Evolutionary conservation across 192 early-diverging fungal species (phyloP).

Genomic region (Mortierella hygrophila): DNA sequence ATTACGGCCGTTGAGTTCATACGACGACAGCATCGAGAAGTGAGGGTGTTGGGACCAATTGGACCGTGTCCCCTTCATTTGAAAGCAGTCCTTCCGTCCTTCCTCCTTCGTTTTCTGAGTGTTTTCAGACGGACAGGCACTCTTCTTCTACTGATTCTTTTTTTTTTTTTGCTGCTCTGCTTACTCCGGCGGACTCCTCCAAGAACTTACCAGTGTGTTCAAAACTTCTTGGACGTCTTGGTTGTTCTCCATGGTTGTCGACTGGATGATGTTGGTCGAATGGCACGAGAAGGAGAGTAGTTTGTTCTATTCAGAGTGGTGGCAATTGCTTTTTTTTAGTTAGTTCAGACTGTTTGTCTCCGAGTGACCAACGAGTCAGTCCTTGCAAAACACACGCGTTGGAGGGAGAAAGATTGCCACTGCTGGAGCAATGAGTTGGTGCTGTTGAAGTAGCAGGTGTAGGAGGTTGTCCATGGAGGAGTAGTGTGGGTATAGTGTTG

Average conservation of each 20-base stretch:
- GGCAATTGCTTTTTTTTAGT: neutral
- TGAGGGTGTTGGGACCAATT: constrained; percentile 9
- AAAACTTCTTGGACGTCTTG: constrained; percentile 39
- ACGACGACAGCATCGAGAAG: no score
- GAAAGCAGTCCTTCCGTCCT: constrained; percentile 1
- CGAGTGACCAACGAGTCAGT: neutral
- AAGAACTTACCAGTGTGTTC: constrained; percentile 31
- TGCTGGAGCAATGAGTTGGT: neutral
- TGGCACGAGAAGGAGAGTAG: neutral
- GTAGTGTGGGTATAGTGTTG: neutral
- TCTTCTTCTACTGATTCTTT: neutral
- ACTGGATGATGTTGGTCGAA: constrained; percentile 11
- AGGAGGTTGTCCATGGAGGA: neutral
- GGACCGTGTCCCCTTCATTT: constrained; percentile 2
- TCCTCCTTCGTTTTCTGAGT: neutral
- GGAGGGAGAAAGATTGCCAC: neutral
- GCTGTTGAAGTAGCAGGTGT: neutral
- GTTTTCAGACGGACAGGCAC: neutral
- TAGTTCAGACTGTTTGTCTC: neutral
- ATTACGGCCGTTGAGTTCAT: neutral
- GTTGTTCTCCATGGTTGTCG: constrained; percentile 20
- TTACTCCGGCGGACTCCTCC: neutral
- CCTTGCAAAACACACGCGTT: neutral
- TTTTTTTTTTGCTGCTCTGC: neutral
- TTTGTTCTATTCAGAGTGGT: neutral